A percentile compares a stretch with the other conserved stretches of the same genome.
phyloP scores from a whole-genome alignment of 2,329 filamentous ascomycete species.

The Diplodia corticola region DNA sequence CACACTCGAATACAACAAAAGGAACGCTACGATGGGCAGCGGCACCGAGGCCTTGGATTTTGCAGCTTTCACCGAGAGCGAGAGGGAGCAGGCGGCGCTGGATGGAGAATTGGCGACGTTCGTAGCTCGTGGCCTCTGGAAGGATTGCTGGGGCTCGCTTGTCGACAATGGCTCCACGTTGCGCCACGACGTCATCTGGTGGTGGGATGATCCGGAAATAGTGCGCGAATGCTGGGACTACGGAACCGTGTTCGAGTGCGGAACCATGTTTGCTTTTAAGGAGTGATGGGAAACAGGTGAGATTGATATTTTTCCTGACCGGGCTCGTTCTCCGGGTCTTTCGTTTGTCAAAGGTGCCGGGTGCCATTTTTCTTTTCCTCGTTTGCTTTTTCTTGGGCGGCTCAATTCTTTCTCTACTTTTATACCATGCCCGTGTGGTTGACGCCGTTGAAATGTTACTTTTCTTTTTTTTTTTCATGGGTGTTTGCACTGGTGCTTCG shows the following conservation, averaged over 20 bases:
- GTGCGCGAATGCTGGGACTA: constrained; percentile 38
- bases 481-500: neutral
- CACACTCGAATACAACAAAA: constrained; percentile 3
- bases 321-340: neutral
- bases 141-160: constrained; percentile 40
- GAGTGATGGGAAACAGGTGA: constrained; percentile 13
- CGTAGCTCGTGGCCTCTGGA: constrained; percentile 41
- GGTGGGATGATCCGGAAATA: constrained; percentile 43
- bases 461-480: neutral
- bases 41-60: neutral
- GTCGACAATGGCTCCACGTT: constrained; percentile 31
- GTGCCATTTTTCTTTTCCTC: neutral
- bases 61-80: neutral
- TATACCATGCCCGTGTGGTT: neutral
- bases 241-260: constrained; percentile 41
- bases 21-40: neutral
- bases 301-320: neutral
- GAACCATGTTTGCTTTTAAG: constrained; percentile 40
- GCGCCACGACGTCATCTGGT: constrained; percentile 30
- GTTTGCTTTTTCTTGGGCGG: neutral
- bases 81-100: constrained; percentile 26
- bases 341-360: neutral
- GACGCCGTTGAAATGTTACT: neutral
- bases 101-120: constrained; percentile 37
- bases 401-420: neutral